Evolutionary conservation across 164 flowering plant species (phyloP).

Genomic region (Aristolochia fimbriata): DNA sequence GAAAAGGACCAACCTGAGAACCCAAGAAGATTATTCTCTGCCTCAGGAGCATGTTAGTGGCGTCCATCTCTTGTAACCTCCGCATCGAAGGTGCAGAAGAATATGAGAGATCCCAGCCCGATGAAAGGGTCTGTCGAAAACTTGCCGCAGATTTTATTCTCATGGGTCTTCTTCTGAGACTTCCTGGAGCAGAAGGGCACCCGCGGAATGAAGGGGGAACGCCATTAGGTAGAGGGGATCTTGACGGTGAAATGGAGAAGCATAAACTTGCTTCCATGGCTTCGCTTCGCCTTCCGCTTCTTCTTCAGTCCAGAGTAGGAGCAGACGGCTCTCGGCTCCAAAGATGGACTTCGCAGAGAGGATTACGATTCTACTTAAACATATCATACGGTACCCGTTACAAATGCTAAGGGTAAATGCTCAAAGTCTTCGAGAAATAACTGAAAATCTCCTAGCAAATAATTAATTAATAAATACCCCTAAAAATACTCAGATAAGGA

Average conservation of each 20-base stretch:
- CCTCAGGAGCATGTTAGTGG: slow-evolving; percentile 84
- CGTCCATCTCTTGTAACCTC: slow-evolving; percentile 69
- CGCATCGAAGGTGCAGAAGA: slow-evolving; percentile 37
- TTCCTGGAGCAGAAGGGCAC: not conserved
- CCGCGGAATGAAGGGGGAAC: not conserved
- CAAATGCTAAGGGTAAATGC: no score
- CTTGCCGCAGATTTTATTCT: slow-evolving; percentile 20
- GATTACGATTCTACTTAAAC: no score
- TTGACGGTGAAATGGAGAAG: slow-evolving; percentile 10
- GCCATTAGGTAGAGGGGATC: slow-evolving; percentile 7
- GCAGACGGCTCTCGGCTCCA: not conserved
- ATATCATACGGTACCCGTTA: no score
- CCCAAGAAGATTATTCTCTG: slow-evolving; percentile 88
- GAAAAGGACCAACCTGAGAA: slow-evolving; percentile 40
- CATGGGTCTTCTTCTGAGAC: slow-evolving; percentile 16
- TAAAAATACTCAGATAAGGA: no score
- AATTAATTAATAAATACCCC: no score
- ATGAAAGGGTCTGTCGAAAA: slow-evolving; percentile 33
- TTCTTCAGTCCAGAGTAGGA: not conserved
- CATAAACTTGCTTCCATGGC: slow-evolving; percentile 13
- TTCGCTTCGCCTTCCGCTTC: not conserved
- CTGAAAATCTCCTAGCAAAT: no score
- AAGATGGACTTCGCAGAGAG: not conserved
- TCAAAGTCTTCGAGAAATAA: no score
- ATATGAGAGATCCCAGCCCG: slow-evolving; percentile 47